A percentile compares a stretch with the other conserved stretches of the same genome.
phyloP scores from a whole-genome alignment of 352 stramenopile species.

The Phytopythium sindhum region DNA sequence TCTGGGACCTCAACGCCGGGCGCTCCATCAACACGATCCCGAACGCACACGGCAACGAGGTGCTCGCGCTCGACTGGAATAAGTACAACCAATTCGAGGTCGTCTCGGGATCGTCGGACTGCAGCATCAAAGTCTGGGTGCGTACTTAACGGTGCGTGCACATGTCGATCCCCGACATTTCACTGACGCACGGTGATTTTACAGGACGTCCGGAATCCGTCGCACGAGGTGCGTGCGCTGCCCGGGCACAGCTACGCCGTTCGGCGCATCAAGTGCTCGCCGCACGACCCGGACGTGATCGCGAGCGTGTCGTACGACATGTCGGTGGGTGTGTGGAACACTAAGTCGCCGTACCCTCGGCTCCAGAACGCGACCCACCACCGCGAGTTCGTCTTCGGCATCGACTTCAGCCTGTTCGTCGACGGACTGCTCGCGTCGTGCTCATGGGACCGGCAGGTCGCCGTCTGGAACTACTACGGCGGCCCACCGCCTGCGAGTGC shows the following conservation, averaged over 20 bases:
- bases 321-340: slow-evolving; percentile 88
- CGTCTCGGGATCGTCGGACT: slow-evolving; percentile 82
- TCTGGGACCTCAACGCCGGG: slow-evolving; percentile 74
- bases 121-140: slow-evolving; percentile 85
- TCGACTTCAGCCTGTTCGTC: slow-evolving; percentile 84
- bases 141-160: slow-evolving; percentile 1
- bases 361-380: slow-evolving; percentile 79
- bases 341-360: slow-evolving; percentile 65
- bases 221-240: slow-evolving; percentile 61
- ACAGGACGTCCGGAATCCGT: slow-evolving; percentile 80
- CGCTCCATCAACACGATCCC: slow-evolving; percentile 55
- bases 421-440: slow-evolving; percentile 73
- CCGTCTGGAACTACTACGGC: slow-evolving; percentile 79
- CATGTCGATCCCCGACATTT: too few species aligned
- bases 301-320: slow-evolving; percentile 90
- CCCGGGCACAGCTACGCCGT: slow-evolving; percentile 82
- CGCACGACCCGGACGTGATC: slow-evolving; percentile 77
- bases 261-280: slow-evolving; percentile 81
- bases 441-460: slow-evolving; percentile 77
- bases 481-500: slow-evolving; percentile 35
- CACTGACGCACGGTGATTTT: too few species aligned
- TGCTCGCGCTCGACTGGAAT: slow-evolving; percentile 90
- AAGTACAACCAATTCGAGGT: slow-evolving; percentile 91
- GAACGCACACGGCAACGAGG: slow-evolving; percentile 73
- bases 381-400: slow-evolving; percentile 85